Evolutionary conservation across 352 stramenopile genomes (phyloP), one percentile per base, ranked within the genome.

Genomic region (Hyaloperonospora arabidopsidis): DNA sequence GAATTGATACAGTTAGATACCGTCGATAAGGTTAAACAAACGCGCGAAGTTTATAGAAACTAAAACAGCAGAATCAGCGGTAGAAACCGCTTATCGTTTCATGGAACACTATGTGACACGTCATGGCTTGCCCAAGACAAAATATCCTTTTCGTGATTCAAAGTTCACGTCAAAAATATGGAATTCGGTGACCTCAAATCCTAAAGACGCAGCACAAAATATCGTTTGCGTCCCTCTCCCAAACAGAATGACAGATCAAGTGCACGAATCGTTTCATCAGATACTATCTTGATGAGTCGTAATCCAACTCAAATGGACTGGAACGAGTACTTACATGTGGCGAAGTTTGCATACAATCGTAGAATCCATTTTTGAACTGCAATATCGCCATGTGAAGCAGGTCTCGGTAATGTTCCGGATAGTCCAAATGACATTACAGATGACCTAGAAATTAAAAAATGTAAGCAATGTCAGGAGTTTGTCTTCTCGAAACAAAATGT

Each of bases 311-410:
- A 49, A 10, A 52, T 50, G 38, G 35, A 45, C 28, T 62, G 55
- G 55, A 41, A 66, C 54, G 59, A 61, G 0, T 66, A 39, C 54
- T 14, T 61, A 0, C 29, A 61, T 58, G 35, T 66, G 36, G 52
- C 47, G 23, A 47, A 61, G 17, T 43, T 65, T 45, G 58, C 52
- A 5, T 65, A 61, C 8, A 65, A 57, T 32, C 13, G 58, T 41
- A 32, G 41, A 22, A 35, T 47, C 0, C 43, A 65, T 29, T 45
- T 41, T 1, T 36, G 47, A 10, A 65, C 61, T 21, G 35, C 29
- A 25, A 57, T 60, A 40, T 55, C 40, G 44, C 48, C 47, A 13
- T 56, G 49, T 35, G 47, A 62, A 41, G 40, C 48, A 3, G 55
- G 57, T 60, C 22, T 60, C 5, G 50, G 39, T 4, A 59, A 64